These are phyloP conservation scores for Inonotus obliquus DNA, from an alignment of 1,284 basidiomycete genomes.

Conservation along the genomic window DNA sequence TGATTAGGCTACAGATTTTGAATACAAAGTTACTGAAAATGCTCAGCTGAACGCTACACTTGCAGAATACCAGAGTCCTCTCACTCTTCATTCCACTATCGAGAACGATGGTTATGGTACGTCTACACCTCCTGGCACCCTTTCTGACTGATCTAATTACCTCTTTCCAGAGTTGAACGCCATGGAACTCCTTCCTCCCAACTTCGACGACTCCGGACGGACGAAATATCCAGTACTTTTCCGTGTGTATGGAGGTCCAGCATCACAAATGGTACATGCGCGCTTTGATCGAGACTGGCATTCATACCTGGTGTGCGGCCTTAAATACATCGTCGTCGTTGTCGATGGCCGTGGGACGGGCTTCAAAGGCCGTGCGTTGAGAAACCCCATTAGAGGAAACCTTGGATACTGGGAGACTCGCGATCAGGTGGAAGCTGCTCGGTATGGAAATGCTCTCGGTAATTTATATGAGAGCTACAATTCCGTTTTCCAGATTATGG, in stretches of 20 bases:
- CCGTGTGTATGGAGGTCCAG: conserved; percentile 90
- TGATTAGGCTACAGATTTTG: conserved; percentile 17
- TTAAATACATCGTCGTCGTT: conserved; percentile 82
- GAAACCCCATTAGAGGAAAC: conserved; percentile 82
- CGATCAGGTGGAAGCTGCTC: conserved; percentile 87
- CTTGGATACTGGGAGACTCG: conserved; percentile 82
- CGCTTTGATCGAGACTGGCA: conserved; percentile 79
- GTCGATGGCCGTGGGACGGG: conserved; percentile 97
- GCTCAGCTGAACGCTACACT: conserved; percentile 65
- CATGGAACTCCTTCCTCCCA: conserved; percentile 85
- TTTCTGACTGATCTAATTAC: conserved; percentile 13
- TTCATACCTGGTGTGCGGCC: conserved; percentile 75
- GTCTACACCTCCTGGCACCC: conserved; percentile 22
- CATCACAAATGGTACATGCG: conserved; percentile 72
- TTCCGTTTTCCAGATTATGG: conserved; percentile 49
- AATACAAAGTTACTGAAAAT: conserved; percentile 72
- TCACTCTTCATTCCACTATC: conserved; percentile 66
- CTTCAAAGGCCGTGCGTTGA: conserved; percentile 75
- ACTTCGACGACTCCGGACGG: conserved; percentile 87
- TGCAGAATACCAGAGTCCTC: conserved; percentile 68
- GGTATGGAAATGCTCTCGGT: conserved; percentile 36
- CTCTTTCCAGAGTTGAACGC: conserved; percentile 69
- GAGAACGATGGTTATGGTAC: conserved; percentile 76
- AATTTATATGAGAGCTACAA: not conserved
- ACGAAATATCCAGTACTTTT: conserved; percentile 94